Evolutionary conservation across 495 filamentous ascomycete genomes (phyloP), one percentile per base, ranked within the genome.

Genomic region (Neurospora sp.): DNA sequence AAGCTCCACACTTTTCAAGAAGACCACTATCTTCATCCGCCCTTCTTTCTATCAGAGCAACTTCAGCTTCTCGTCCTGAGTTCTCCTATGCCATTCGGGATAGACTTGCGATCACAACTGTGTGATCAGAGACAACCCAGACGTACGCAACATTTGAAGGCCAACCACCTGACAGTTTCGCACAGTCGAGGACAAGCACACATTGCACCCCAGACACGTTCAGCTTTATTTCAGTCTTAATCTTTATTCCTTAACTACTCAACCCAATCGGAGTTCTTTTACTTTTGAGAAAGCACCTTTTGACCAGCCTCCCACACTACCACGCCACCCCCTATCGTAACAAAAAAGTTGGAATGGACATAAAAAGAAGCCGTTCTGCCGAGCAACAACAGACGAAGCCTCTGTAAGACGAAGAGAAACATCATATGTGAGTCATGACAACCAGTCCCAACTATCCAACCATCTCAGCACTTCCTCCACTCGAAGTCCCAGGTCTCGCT

Each of bases 391-490:
- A 66, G 31, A 66, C 0, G 2, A 1, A 2, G 27, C 14, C 27
- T 31, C 7, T 6, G 1, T 35, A 14, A 66, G 8, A 31, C 12
- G 27, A 18, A 66, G 54, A 4, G 31, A 66, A 66, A 66, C 27
- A 66, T 35, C 6, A 8, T 1, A 35, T 3, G 6, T 4, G 7
- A 62, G 14, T 9, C 8, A 8, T 11, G 10, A 40, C n/a, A 31
- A 23, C 41, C 35, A 20, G 18, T 23, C 39, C 40, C 18, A 2
- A 20, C 39, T 37, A 12, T 16, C 14, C 41, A 9, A 1, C 35
- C n/a, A n/a, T 2, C 42, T 75, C 79, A 85, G 74, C 83, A 85
- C 72, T 77, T 74, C 46, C 83, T 75, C 83, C 83, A 85, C 73
- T 84, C 80, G 35, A 84, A 78, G 27, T 79, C 78, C 83, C 81